Percentiles rank a stretch among this genome's conserved stretches.
Conservation (phyloP, 257 asterid genomes). For the Jacaranda mimosifolia region DNA sequence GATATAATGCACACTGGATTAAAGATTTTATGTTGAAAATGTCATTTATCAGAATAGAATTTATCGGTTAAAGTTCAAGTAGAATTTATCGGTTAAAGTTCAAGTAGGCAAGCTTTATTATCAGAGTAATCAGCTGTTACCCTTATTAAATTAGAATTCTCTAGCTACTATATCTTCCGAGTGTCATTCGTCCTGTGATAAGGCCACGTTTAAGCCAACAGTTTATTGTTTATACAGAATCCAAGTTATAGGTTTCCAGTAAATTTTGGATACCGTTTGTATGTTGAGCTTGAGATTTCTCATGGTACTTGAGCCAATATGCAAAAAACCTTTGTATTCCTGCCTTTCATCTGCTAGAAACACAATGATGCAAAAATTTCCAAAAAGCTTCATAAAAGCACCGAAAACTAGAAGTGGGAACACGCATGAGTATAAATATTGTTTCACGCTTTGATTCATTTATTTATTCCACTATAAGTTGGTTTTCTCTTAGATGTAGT, state of each 20-base stretch:
- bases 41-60: slow-evolving; percentile 1
- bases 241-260: not conserved
- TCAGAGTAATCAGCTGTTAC: not conserved
- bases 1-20: slow-evolving; percentile 10
- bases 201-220: slow-evolving; percentile 12
- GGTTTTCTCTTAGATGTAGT: not conserved
- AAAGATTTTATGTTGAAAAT: slow-evolving; percentile 3
- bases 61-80: not conserved
- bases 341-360: slow-evolving; percentile 1
- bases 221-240: not conserved
- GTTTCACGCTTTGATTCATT: not conserved
- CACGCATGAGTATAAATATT: not conserved
- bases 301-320: not conserved
- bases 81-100: not conserved
- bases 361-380: not conserved
- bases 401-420: not conserved
- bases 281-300: slow-evolving; percentile 10
- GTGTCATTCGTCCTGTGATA: not conserved
- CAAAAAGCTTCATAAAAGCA: not conserved
- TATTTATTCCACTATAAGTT: not conserved
- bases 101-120: slow-evolving; percentile 9
- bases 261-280: not conserved
- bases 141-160: not conserved
- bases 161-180: slow-evolving; percentile 2
- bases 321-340: not conserved